These are phyloP conservation scores for Chaetothyriales sp. DNA, from an alignment of 2,329 filamentous ascomycete genomes.

Conservation along the genomic window DNA sequence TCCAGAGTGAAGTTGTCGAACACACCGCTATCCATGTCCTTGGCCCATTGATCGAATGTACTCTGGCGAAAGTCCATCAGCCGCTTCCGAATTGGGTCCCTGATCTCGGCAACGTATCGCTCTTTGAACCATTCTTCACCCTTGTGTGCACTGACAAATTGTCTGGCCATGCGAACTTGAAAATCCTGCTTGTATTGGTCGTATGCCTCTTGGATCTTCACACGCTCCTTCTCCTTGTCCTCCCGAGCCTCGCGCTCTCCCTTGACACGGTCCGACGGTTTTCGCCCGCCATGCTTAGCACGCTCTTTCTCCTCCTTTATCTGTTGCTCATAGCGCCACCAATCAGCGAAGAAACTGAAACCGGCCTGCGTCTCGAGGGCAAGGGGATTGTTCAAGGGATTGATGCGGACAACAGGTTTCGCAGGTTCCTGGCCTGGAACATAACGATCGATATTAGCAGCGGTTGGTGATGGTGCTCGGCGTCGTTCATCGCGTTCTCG, in stretches of 20 bases:
- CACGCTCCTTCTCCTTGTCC: conserved; percentile 46
- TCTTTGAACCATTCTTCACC: conserved; percentile 97
- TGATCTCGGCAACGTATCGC: conserved; percentile 72
- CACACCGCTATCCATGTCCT: conserved; percentile 64
- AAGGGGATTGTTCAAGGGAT: conserved; percentile 47
- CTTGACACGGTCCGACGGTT: conserved; percentile 40
- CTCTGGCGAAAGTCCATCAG: conserved; percentile 66
- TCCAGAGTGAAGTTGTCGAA: conserved; percentile 94
- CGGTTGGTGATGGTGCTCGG: conserved; percentile 42
- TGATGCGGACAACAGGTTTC: conserved; percentile 37
- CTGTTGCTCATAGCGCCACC: conserved; percentile 49
- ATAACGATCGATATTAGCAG: conserved; percentile 48
- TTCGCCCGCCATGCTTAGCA: conserved; percentile 42
- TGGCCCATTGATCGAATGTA: conserved; percentile 75
- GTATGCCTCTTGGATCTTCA: conserved; percentile 49
- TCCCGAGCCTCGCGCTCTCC: conserved; percentile 48
- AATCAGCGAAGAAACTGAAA: conserved; percentile 53
- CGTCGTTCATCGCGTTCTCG: conserved; percentile 43
- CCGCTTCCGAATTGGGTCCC: conserved; percentile 57
- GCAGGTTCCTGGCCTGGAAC: conserved; percentile 45
- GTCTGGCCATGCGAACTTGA: conserved; percentile 61
- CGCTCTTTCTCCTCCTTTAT: conserved; percentile 51
- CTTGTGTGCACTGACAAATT: conserved; percentile 84
- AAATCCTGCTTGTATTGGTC: conserved; percentile 51
- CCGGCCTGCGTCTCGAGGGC: conserved; percentile 51